Evolutionary conservation across 2,329 filamentous ascomycete species (phyloP), one percentile per base, ranked within the genome.

Genomic region (Lecanicillium sp.): DNA sequence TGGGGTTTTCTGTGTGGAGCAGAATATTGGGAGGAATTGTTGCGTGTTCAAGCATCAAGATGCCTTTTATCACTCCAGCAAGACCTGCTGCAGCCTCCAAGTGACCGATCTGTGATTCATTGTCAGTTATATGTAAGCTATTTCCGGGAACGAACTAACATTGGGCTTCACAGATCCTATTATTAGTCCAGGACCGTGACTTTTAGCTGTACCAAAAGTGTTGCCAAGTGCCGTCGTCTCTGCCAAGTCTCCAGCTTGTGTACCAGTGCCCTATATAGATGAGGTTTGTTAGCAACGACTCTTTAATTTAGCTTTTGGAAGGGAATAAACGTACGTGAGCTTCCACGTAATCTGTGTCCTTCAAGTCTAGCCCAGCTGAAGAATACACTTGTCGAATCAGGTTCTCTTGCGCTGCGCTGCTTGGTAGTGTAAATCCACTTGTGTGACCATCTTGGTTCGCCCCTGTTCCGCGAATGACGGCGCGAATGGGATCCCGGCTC

Each of bases 361-460:
- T 30, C 12, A 47, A 51, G 41, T 54, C 35, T 9, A 59, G 45
- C 8, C 54, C 55, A 14, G 52, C 49, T 11, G 51, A 30, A 1
- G 14, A 17, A 50, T 68, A 68, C 0, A 58, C 56, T 9, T 53
- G 51, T 48, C 56, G 41, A 41, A 65, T 67, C 5, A 65, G 51
- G 3, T 44, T 51, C 12, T 45, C 55, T 60, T 78, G 75, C 3
- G 72, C 70, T 4, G 60, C 60, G 1, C 60, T 64, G 37, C 63
- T 77, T 0, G 78, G 78, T 64, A 75, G 70, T 0, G 76, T 79
- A 38, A 81, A 74, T 2, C 75, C 75, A 0, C 73, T 74, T 0
- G 69, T 72, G 48, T 61, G 70, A 19, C 78, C 78, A 55, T 81
- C 77, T 52, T 72, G 68, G 54, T 77, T 78, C 47, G 72, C 61